Conservation (phyloP, 1,284 basidiomycete genomes). For the Boletus hoseneyae region DNA sequence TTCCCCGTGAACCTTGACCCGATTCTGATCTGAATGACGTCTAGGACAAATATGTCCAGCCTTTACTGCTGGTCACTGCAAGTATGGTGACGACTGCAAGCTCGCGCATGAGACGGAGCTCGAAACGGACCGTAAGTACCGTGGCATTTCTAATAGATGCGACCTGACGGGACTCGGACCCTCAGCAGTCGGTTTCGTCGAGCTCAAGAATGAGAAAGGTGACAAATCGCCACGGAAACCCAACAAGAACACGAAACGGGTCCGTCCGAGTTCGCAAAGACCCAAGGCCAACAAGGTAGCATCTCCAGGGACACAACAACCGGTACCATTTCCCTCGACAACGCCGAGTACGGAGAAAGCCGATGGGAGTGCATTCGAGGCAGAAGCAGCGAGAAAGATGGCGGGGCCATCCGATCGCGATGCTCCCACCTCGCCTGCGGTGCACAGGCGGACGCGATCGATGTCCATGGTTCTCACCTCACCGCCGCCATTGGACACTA, state of each 20-base stretch:
- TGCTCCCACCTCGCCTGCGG: slow-evolving; percentile 12
- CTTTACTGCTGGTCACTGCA: slow-evolving; percentile 36
- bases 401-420: background rate
- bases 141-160: background rate
- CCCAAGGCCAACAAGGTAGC: slow-evolving; percentile 8
- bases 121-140: slow-evolving; percentile 21
- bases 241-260: slow-evolving; percentile 8
- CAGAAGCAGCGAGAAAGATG: background rate
- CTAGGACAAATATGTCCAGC: slow-evolving; percentile 38
- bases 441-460: slow-evolving; percentile 27
- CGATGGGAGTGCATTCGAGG: background rate
- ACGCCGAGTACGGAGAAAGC: background rate
- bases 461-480: slow-evolving; percentile 31
- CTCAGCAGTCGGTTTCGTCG: slow-evolving; percentile 23
- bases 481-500: slow-evolving; percentile 9
- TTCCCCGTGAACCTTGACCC: background rate
- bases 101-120: slow-evolving; percentile 36
- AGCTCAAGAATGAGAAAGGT: slow-evolving; percentile 7
- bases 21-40: background rate
- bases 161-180: background rate
- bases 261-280: slow-evolving; percentile 4
- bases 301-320: background rate
- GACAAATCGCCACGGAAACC: background rate
- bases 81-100: slow-evolving; percentile 38
- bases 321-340: background rate